Percentiles rank a stretch among this genome's conserved stretches.
These are phyloP conservation scores for Globisporangium sylvaticum DNA, from an alignment of 352 stramenopile species.

Conservation along the genomic window DNA sequence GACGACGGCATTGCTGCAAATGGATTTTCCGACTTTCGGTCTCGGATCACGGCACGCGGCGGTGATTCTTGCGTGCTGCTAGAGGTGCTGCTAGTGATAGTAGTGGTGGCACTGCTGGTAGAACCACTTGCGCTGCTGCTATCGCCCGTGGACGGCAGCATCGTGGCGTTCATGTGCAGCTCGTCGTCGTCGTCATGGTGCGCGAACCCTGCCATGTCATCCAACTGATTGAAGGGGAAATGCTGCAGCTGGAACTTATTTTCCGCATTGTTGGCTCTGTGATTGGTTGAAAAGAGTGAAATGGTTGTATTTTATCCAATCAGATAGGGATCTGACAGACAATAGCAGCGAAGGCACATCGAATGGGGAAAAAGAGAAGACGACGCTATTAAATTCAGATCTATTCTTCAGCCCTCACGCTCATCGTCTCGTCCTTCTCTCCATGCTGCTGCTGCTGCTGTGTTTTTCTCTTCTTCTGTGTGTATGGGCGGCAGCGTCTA, in stretches of 20 bases:
- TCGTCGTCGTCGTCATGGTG: slow-evolving; percentile 15
- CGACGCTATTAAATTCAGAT: background rate
- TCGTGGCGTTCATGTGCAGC: slow-evolving; percentile 18
- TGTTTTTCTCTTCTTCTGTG: slow-evolving; percentile 1
- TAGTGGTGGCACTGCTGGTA: background rate
- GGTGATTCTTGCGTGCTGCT: background rate
- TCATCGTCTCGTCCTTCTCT: background rate
- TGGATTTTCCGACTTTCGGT: slow-evolving; percentile 3
- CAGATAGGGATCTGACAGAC: background rate
- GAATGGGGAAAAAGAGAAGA: background rate
- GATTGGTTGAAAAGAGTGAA: background rate
- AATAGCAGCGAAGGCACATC: no score
- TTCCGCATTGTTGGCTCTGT: background rate
- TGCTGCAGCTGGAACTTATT: background rate
- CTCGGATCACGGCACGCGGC: slow-evolving; percentile 2
- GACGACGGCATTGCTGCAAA: slow-evolving; percentile 5
- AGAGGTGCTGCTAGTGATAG: background rate
- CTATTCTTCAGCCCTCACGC: slow-evolving; percentile 4
- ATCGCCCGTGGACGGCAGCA: background rate
- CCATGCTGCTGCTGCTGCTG: background rate
- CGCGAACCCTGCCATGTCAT: background rate
- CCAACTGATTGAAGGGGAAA: slow-evolving; percentile 5
- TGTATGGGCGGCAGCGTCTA: slow-evolving; percentile 23
- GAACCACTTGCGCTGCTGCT: background rate
- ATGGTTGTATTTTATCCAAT: background rate